Evolutionary conservation across 495 filamentous ascomycete genomes (phyloP).

Genomic region (Penicillium subrubescens): DNA sequence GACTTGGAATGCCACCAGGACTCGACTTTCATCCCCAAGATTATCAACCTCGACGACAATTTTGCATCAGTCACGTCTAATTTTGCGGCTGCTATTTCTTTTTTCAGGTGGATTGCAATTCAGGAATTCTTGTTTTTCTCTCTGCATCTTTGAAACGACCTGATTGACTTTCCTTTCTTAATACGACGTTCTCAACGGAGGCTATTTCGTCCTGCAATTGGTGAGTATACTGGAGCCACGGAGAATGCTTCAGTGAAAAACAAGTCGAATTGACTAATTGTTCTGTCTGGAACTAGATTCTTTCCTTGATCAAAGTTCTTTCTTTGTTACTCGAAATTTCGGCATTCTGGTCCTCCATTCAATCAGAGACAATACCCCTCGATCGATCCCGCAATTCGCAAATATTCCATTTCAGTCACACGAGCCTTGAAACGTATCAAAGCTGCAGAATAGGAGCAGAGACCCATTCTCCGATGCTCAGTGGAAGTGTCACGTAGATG

Average conservation of each 20-base stretch:
- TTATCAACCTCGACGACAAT: not conserved
- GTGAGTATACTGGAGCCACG: conserved; percentile 7
- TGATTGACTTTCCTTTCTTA: conserved; percentile 1
- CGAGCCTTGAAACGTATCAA: not conserved
- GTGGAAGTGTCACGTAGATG: conserved; percentile 12
- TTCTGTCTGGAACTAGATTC: not conserved
- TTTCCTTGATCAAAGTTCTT: not conserved
- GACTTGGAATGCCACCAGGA: conserved; percentile 11
- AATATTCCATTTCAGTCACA: not conserved
- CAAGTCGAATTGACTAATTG: not conserved
- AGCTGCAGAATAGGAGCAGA: not conserved
- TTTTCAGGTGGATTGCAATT: not conserved
- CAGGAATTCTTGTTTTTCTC: not conserved
- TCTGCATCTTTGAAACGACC: not conserved
- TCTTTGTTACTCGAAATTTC: not conserved
- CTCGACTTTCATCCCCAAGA: conserved; percentile 9
- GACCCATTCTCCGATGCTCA: not conserved
- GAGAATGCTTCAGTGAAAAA: not conserved
- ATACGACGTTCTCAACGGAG: not conserved
- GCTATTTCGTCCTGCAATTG: conserved; percentile 2
- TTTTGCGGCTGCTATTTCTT: not conserved
- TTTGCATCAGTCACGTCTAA: not conserved
- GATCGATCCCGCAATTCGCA: not conserved
- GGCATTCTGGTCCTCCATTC: not conserved
- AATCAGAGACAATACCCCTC: not conserved